A percentile compares a stretch with the other conserved stretches of the same genome.
Evolutionary conservation across 176 grass and related monocot genomes (phyloP).

Genomic region (Rhipidocladum racemiflorum): DNA sequence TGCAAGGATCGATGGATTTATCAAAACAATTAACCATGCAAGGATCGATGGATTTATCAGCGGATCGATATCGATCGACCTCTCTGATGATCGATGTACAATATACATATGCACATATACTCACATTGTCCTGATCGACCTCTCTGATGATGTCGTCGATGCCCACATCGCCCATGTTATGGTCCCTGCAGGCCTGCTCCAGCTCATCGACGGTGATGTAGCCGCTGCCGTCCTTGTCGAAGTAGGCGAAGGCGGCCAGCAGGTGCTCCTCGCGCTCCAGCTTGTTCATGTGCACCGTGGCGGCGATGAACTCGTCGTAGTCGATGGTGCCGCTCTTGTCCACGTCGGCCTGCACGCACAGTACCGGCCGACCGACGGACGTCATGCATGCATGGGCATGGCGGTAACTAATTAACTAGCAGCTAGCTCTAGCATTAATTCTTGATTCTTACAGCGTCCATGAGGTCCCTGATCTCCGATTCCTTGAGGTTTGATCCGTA

Average conservation of each 20-base stretch:
- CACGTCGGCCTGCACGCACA: slow-evolving; percentile 51
- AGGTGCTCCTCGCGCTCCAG: slow-evolving; percentile 77
- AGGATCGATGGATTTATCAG: too few species aligned
- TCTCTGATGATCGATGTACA: too few species aligned
- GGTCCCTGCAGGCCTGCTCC: slow-evolving; percentile 71
- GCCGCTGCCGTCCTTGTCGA: slow-evolving; percentile 79
- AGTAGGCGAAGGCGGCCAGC: slow-evolving; percentile 58
- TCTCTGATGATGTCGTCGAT: slow-evolving; percentile 67
- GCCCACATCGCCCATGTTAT: slow-evolving; percentile 63
- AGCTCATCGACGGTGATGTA: slow-evolving; percentile 87
- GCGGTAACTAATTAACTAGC: too few species aligned
- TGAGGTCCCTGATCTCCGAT: slow-evolving; percentile 54
- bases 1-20: too few species aligned
- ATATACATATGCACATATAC: too few species aligned
- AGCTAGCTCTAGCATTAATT: too few species aligned
- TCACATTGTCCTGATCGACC: slow-evolving; percentile 71
- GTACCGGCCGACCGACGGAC: too few species aligned
- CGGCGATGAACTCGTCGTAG: slow-evolving; percentile 71
- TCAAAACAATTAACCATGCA: too few species aligned
- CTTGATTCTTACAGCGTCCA: slow-evolving; percentile 69
- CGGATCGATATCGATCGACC: too few species aligned
- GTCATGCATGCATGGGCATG: too few species aligned
- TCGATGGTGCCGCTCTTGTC: slow-evolving; percentile 66
- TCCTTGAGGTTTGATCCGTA: slow-evolving; percentile 54
- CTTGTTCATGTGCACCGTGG: slow-evolving; percentile 74